Evolutionary conservation across 2,329 filamentous ascomycete genomes (phyloP), one percentile per base, ranked within the genome.

Genomic region (Pestalotiopsis sp.): DNA sequence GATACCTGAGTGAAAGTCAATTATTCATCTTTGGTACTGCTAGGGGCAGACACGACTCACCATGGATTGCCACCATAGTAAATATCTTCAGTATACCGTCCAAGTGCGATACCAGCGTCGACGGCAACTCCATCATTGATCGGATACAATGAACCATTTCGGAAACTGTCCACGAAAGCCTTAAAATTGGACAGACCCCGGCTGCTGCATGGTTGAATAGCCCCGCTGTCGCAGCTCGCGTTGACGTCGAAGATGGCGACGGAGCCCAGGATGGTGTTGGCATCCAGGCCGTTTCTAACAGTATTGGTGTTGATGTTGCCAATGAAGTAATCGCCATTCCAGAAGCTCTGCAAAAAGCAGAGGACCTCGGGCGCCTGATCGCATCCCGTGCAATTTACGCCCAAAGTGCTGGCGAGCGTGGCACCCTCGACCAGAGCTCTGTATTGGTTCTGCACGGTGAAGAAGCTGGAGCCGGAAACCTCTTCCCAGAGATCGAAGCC

Each of bases 401-500:
- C 83, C 9, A 89, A 79, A 22, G 80, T 77, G 9, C 74, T 75
- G 2, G 88, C 86, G n/a, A 90, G 82, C 6, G 79, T 76, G 57
- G 79, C 82, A 11, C 88, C 88, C 73, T 85, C 81, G 30, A 78
- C 70, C 9, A 79, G 71, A 4, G 87, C 83, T 57, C 87, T 85
- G 73, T 88, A 83, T 62, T 87, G 83, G 11, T 83, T 85, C 26
- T 86, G 83, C 22, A 83, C 80, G 1, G 88, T 88, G 76, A 89
- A 90, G 80, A 88, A 89, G 3, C 85, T 87, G 0, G 83, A 84
- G 30, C 86, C 85, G 22, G 81, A 79, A 20, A 88, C 82, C 72
- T 89, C 87, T 72, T 90, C 88, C 88, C 88, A 89, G 2, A 89
- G 78, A 71, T 90, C 88, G 70, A 85, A 89, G 4, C 84, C 84